Base-by-base conservation (phyloP, 129 eudicot species). In the Flaveria brownii region DNA sequence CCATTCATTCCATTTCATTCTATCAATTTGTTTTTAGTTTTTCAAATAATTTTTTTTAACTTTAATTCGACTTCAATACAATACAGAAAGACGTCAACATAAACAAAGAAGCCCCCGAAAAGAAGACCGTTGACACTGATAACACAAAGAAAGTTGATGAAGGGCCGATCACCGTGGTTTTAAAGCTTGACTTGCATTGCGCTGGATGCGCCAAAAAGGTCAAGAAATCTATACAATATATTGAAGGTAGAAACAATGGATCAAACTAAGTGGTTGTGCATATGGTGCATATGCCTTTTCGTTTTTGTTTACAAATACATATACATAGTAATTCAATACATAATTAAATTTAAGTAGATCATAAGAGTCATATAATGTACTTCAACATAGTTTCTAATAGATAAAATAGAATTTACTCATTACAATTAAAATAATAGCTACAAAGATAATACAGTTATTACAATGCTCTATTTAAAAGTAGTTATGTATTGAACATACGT, bases 151-250 rank as follows among this genome's bases (percentile, higher is more conserved):
- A 81, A 65, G 80, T 47, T 3, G 88, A 78, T 1, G 83, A 68
- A 2, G 85, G 76, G 1, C 82, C 83, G 3, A 69, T 47, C 73
- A 79, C 91, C 45, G 67, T 84, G 25, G 91, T 90, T 51, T 67
- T 93, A 64, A 93, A 90, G 81, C 82, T 93, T 3, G 93, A 93
- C 75, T 82, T 93, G 90, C 98, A 93, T 87, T 93, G 98, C 68
- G 96, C 86, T 25, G 98, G 98, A 25, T 93, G 98, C 56, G 98
- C 98, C 42, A 88, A 88, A 71, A 93, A 93, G 86, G 83, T 93
- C 86, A 79, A 82, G 71, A 83, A 85, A 64, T 74, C 89, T 23
- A 13, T 93, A 68, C 80, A 84, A 18, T 85, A 76, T 77, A 82
- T 86, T 17, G 77, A 88, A 80, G 98, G 98, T 16, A 78, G 20